Conservation (phyloP, 2,329 filamentous ascomycete species). For the Trichoderma asperellum region DNA sequence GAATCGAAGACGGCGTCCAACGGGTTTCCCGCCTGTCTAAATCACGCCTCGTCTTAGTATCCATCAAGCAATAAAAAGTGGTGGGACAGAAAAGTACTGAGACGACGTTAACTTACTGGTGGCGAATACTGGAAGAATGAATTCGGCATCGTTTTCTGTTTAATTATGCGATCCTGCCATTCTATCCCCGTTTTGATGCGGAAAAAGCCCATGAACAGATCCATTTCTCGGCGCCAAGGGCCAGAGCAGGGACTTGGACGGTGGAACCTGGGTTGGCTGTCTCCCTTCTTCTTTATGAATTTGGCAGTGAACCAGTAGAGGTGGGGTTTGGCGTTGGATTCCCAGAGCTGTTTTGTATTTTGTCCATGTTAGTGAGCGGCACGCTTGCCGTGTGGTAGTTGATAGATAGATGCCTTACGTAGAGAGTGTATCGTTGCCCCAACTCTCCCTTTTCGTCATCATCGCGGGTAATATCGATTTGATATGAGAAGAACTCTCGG, state of each 20-base stretch:
- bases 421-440: conserved; percentile 63
- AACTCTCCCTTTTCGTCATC: conserved; percentile 47
- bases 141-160: conserved; percentile 39
- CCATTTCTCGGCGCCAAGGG: conserved; percentile 50
- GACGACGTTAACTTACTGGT: conserved; percentile 42
- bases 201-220: conserved; percentile 62
- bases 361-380: neutral
- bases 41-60: neutral
- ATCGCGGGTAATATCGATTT: conserved; percentile 63
- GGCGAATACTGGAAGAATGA: conserved; percentile 51
- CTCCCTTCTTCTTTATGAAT: conserved; percentile 48
- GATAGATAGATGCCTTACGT: conserved; percentile 50
- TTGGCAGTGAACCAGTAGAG: conserved; percentile 65
- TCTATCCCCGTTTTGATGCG: conserved; percentile 57
- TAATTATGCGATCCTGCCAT: conserved; percentile 60
- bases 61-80: too few species aligned
- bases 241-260: conserved; percentile 46
- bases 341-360: conserved; percentile 60
- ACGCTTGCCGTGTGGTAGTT: neutral
- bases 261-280: conserved; percentile 43
- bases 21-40: conserved; percentile 45
- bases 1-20: conserved; percentile 43
- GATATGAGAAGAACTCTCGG: conserved; percentile 63
- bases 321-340: conserved; percentile 62
- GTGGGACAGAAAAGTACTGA: neutral